phyloP scores from a whole-genome alignment of 1,284 basidiomycete genomes.

The Rhodofomes roseus region DNA sequence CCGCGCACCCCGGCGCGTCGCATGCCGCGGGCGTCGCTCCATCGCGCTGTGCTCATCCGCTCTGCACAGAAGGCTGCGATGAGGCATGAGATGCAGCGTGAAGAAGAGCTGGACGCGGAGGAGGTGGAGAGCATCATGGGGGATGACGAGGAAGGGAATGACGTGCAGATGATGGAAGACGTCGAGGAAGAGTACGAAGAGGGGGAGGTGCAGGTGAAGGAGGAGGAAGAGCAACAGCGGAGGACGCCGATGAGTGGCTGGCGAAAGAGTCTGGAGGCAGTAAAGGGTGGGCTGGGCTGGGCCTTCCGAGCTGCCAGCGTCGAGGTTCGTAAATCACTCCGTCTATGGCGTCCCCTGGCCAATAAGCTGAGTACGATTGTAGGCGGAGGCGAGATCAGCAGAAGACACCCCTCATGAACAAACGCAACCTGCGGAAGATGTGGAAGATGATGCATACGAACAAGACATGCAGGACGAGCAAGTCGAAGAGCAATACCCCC shows the following conservation, averaged over 20 bases:
- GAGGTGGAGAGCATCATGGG: conserved; percentile 26
- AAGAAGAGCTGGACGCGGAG: conserved; percentile 25
- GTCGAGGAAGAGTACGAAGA: conserved; percentile 34
- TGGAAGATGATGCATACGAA: conserved; percentile 15
- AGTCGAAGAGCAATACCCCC: conserved; percentile 4
- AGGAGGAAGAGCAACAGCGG: conserved; percentile 20
- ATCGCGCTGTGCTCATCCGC: conserved; percentile 65
- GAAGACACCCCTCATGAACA: background rate
- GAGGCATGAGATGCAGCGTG: conserved; percentile 30
- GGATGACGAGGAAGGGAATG: conserved; percentile 26
- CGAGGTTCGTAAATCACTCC: conserved; percentile 13
- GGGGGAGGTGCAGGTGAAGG: conserved; percentile 28
- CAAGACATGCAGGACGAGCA: conserved; percentile 12
- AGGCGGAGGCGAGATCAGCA: too few species aligned
- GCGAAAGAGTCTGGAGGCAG: conserved; percentile 32
- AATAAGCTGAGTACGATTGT: background rate
- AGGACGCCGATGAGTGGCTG: conserved; percentile 35
- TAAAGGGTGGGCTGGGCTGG: conserved; percentile 30
- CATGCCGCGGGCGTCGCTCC: conserved; percentile 45
- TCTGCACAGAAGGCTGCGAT: conserved; percentile 59
- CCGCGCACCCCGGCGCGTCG: conserved; percentile 43
- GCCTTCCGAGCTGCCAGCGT: conserved; percentile 31
- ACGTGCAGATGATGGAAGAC: conserved; percentile 33
- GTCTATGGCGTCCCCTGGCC: background rate
- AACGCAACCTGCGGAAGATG: conserved; percentile 6